Conservation (phyloP, 106 monocot species). For the Narthecium ossifragum region DNA sequence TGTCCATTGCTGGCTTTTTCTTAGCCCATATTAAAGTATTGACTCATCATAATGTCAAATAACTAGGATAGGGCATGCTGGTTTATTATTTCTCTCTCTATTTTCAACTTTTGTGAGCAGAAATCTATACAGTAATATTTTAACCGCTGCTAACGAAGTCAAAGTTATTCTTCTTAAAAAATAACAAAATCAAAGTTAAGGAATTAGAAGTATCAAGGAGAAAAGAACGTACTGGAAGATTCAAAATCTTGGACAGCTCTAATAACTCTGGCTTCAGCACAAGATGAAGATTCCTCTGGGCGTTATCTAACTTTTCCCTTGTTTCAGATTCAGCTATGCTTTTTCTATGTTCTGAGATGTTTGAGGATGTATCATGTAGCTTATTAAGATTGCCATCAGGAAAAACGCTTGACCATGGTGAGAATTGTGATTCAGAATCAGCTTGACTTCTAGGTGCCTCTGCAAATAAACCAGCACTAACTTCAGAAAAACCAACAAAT, state of each 20-base stretch:
- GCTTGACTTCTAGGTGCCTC: constrained; percentile 6
- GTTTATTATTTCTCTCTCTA: no score
- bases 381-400: background rate
- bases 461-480: constrained; percentile 14
- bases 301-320: constrained; percentile 17
- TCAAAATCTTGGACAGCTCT: constrained; percentile 46
- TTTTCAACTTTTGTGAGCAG: no score
- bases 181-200: no score
- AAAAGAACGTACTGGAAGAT: constrained; percentile 51
- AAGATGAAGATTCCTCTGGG: constrained; percentile 41
- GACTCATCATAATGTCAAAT: no score
- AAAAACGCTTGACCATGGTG: background rate
- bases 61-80: no score
- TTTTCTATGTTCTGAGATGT: no score
- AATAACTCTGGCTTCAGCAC: constrained; percentile 60
- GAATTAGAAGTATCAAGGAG: background rate
- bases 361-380: no score
- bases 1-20: no score
- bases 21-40: no score
- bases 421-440: background rate
- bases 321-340: constrained; percentile 40
- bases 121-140: no score
- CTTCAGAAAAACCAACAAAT: background rate
- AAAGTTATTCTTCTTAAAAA: no score
- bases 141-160: no score